These are phyloP conservation scores for Metschnikowia hibisci DNA, from an alignment of 805 yeast genomes.

Conservation along the genomic window DNA sequence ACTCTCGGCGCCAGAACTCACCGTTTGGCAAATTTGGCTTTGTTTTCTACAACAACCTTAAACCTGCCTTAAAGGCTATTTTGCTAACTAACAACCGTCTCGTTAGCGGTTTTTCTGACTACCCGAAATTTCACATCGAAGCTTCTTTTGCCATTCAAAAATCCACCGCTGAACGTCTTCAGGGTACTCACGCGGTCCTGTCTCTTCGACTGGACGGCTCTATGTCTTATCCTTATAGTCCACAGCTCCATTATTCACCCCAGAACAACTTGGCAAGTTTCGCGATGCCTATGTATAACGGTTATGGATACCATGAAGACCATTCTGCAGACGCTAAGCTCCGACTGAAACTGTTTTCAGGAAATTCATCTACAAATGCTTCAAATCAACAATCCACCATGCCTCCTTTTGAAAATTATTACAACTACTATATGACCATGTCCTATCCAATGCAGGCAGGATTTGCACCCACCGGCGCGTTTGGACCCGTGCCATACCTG, in stretches of 20 bases:
- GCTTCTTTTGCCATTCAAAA: conserved; percentile 42
- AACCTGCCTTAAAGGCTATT: conserved; percentile 62
- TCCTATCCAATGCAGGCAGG: conserved; percentile 2
- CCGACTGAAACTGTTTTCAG: background rate
- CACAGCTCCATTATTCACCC: background rate
- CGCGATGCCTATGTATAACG: background rate
- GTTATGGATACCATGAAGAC: background rate
- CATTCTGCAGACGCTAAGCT: background rate
- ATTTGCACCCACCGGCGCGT: conserved; percentile 4
- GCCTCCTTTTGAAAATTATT: background rate
- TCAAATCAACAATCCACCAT: background rate
- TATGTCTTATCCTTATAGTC: background rate
- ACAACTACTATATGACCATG: background rate
- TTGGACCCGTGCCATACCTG: conserved; percentile 1
- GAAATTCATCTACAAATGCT: background rate
- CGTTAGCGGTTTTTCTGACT: conserved; percentile 17
- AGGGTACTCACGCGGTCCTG: background rate
- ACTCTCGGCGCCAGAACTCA: conserved; percentile 16
- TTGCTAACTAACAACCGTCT: conserved; percentile 46
- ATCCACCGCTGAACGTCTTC: conserved; percentile 2
- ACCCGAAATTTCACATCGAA: conserved; percentile 26
- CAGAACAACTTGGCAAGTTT: background rate
- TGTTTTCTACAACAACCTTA: conserved; percentile 54
- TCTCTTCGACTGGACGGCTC: background rate
- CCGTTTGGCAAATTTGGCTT: conserved; percentile 45